A percentile compares a stretch with the other conserved stretches of the same genome.
These are phyloP conservation scores for Trichoderma sp. DNA, from an alignment of 2,329 filamentous ascomycete genomes.

Conservation along the genomic window DNA sequence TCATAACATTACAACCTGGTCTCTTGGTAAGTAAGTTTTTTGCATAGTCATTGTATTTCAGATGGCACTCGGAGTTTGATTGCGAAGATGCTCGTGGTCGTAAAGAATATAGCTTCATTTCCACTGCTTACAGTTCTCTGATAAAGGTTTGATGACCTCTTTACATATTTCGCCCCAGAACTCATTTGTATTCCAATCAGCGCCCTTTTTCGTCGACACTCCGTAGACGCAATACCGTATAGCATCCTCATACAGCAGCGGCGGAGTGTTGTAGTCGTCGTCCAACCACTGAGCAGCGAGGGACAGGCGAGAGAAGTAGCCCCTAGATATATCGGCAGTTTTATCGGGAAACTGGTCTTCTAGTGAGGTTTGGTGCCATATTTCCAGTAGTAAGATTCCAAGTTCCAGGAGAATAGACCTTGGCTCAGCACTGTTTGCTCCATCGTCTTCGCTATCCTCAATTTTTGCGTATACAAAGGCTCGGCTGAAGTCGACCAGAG, in stretches of 20 bases:
- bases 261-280: not conserved
- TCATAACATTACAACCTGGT: too few relatives aligned
- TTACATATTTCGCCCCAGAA: conserved; percentile 18
- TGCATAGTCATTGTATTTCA: too few relatives aligned
- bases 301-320: not conserved
- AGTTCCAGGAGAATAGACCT: conserved; percentile 14
- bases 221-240: conserved; percentile 19
- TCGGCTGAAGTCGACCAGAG: conserved; percentile 1
- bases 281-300: conserved; percentile 8
- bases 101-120: not conserved
- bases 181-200: conserved; percentile 10
- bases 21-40: too few relatives aligned
- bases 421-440: not conserved
- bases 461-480: conserved; percentile 17
- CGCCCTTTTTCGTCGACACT: not conserved
- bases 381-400: conserved; percentile 9
- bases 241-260: not conserved
- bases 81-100: not conserved
- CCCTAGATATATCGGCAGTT: not conserved
- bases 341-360: not conserved
- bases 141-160: conserved; percentile 14
- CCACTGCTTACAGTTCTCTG: conserved; percentile 21
- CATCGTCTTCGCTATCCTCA: not conserved
- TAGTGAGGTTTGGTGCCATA: conserved; percentile 19
- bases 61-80: too few relatives aligned